phyloP scores from a whole-genome alignment of 106 monocot genomes.

The Dendrobium huoshanense region DNA sequence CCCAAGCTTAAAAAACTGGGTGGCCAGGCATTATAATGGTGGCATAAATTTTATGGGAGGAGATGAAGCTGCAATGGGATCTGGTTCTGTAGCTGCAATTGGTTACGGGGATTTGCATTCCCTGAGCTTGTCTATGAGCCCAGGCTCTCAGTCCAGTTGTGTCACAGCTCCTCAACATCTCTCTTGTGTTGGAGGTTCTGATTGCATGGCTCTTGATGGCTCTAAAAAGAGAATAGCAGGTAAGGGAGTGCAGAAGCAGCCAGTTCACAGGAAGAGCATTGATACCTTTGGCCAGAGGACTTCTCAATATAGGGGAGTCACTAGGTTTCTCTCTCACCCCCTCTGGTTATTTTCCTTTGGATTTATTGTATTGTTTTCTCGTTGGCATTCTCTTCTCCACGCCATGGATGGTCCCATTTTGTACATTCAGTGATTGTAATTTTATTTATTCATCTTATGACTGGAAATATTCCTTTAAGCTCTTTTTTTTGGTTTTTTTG shows the following conservation, averaged over 20 bases:
- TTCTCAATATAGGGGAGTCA: constrained; percentile 84
- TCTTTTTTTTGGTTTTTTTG: no score
- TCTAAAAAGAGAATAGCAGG: constrained; percentile 49
- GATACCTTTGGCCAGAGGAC: constrained; percentile 86
- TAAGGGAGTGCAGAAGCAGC: constrained; percentile 64
- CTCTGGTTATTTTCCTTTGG: neutral
- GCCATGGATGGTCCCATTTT: neutral
- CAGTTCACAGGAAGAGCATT: constrained; percentile 77
- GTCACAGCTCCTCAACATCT: constrained; percentile 44
- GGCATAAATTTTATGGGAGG: neutral
- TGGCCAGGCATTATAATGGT: constrained; percentile 20
- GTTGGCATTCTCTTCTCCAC: neutral
- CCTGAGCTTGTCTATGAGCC: constrained; percentile 89
- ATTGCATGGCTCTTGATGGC: constrained; percentile 34
- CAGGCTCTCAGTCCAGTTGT: constrained; percentile 77
- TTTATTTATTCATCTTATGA: no score
- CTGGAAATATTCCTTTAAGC: no score
- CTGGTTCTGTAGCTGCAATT: constrained; percentile 29
- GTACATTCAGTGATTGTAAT: neutral
- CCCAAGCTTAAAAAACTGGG: constrained; percentile 48
- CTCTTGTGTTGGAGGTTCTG: constrained; percentile 13
- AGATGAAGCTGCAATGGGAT: constrained; percentile 12
- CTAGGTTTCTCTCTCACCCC: constrained; percentile 30
- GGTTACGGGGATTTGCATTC: constrained; percentile 64
- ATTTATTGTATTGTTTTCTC: neutral